Percentiles rank a stretch among this genome's conserved stretches.
These are phyloP conservation scores for Saturnispora serradocipensis DNA, from an alignment of 805 yeast genomes.

Conservation along the genomic window DNA sequence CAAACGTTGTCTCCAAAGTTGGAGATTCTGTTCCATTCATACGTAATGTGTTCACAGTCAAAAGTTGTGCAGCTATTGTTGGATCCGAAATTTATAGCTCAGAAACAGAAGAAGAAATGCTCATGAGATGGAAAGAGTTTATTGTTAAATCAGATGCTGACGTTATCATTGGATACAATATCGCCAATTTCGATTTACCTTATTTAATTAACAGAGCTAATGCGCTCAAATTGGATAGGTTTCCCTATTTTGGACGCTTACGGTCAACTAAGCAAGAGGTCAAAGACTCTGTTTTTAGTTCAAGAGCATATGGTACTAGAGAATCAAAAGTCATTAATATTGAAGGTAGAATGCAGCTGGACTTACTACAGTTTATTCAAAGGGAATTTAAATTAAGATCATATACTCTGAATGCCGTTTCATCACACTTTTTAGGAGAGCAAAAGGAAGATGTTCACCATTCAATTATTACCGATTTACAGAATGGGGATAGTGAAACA, in stretches of 20 bases:
- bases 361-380: conserved; percentile 83
- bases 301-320: conserved; percentile 93
- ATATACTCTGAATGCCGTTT: conserved; percentile 89
- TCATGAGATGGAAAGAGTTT: conserved; percentile 79
- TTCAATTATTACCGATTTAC: conserved; percentile 89
- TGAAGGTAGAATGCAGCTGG: conserved; percentile 94
- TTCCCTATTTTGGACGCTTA: conserved; percentile 85
- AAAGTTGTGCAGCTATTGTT: conserved; percentile 85
- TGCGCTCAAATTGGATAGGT: conserved; percentile 52
- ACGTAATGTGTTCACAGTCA: conserved; percentile 88
- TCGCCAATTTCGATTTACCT: conserved; percentile 91
- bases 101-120: conserved; percentile 71
- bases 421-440: conserved; percentile 87
- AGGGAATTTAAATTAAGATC: conserved; percentile 93
- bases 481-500: conserved; percentile 86
- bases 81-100: conserved; percentile 84
- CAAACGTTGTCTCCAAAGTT: conserved; percentile 79
- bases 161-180: conserved; percentile 93
- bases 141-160: conserved; percentile 84
- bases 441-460: conserved; percentile 98
- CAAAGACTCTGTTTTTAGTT: conserved; percentile 75
- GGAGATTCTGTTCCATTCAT: conserved; percentile 87
- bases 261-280: conserved; percentile 60
- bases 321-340: conserved; percentile 87
- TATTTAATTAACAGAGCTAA: conserved; percentile 81